Evolutionary conservation across 768 basidiomycete species (phyloP).

Genomic region (Lactarius evosmus): DNA sequence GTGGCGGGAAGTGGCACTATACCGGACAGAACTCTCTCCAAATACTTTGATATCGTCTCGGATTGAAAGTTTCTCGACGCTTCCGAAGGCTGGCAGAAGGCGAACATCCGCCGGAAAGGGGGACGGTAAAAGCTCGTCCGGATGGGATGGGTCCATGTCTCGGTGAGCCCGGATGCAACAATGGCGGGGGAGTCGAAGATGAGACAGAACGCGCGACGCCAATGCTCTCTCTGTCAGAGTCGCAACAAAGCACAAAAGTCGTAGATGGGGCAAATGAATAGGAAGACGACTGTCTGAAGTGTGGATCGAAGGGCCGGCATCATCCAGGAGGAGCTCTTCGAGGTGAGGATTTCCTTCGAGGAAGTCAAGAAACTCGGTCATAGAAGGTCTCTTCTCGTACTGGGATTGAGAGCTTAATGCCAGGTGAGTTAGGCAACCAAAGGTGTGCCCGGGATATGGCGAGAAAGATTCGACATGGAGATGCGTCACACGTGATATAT

Average conservation of each 20-base stretch:
- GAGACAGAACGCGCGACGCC: slow-evolving; percentile 18
- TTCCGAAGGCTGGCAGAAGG: slow-evolving; percentile 13
- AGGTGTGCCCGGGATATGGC: slow-evolving; percentile 26
- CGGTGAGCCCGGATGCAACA: slow-evolving; percentile 24
- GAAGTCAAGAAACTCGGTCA: slow-evolving; percentile 28
- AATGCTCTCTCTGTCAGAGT: slow-evolving; percentile 22
- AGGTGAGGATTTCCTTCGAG: slow-evolving; percentile 25
- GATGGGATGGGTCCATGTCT: slow-evolving; percentile 27
- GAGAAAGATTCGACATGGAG: slow-evolving; percentile 30
- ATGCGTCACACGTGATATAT: slow-evolving; percentile 28
- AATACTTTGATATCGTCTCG: slow-evolving; percentile 21
- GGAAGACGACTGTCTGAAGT: slow-evolving; percentile 15
- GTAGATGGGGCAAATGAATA: slow-evolving; percentile 22
- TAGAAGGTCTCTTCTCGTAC: slow-evolving; percentile 26
- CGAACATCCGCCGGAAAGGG: slow-evolving; percentile 23
- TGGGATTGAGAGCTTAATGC: slow-evolving; percentile 28
- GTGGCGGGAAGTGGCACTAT: slow-evolving; percentile 24
- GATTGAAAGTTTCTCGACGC: slow-evolving; percentile 21
- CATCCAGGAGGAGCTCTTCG: slow-evolving; percentile 28
- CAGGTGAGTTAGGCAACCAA: slow-evolving; percentile 27
- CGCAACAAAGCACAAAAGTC: slow-evolving; percentile 22
- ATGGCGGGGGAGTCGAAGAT: slow-evolving; percentile 22
- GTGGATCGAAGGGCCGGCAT: slow-evolving; percentile 27
- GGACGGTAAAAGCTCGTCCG: slow-evolving; percentile 19
- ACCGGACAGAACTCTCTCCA: slow-evolving; percentile 23